Percentiles rank a stretch among this genome's conserved stretches.
Conservation (phyloP, 148 eudicot species). For the Linanthus parryae region DNA sequence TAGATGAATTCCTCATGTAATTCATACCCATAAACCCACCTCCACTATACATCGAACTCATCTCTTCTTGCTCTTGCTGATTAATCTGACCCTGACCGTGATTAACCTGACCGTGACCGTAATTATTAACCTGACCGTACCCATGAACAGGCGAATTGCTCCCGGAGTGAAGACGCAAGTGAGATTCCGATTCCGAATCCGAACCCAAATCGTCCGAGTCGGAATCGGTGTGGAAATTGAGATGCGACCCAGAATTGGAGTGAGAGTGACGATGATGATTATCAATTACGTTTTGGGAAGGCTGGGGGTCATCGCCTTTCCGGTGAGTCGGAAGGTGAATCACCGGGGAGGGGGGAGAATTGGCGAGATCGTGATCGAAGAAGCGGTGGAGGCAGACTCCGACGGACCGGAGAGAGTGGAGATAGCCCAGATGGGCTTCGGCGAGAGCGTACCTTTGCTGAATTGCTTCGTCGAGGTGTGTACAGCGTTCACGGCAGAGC, state of each 20-base stretch:
- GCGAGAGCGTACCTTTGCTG: conserved; percentile 58
- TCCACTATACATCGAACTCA: too few relatives aligned
- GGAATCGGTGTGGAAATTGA: conserved; percentile 50
- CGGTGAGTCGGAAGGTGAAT: conserved; percentile 26
- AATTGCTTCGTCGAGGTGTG: conserved; percentile 45
- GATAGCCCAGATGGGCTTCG: conserved; percentile 60
- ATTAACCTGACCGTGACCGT: background rate
- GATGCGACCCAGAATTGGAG: conserved; percentile 49
- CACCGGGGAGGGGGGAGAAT: conserved; percentile 29
- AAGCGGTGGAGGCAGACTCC: conserved; percentile 52
- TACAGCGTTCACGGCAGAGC: conserved; percentile 63
- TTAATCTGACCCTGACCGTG: too few relatives aligned
- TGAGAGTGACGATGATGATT: conserved; percentile 15
- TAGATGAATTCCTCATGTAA: conserved; percentile 62
- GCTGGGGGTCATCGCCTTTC: conserved; percentile 27
- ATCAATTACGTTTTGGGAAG: background rate
- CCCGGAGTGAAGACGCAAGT: conserved; percentile 31
- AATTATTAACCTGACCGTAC: conserved; percentile 11
- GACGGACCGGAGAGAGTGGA: conserved; percentile 46
- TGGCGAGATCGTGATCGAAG: conserved; percentile 22
- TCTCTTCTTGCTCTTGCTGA: too few relatives aligned
- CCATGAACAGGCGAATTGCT: conserved; percentile 12
- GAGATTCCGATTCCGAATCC: conserved; percentile 21
- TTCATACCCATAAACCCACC: conserved; percentile 43
- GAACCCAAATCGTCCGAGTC: conserved; percentile 17